These are phyloP conservation scores for Lasiodiplodia gonubiensis DNA, from an alignment of 2,329 filamentous ascomycete species.

Conservation along the genomic window DNA sequence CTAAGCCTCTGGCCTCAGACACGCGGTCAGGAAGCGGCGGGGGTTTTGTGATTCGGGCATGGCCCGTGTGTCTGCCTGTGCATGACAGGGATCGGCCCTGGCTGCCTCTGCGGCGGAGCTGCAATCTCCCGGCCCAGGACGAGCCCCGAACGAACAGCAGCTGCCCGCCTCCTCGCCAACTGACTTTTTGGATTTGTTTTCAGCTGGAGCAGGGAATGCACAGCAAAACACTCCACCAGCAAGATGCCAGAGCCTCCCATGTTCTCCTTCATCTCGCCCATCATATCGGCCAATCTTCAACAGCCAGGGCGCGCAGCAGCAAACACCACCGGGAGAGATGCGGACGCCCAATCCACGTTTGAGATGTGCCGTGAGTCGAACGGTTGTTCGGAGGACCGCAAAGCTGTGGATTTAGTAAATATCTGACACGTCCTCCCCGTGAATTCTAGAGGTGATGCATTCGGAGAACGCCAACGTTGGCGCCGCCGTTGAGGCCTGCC, in stretches of 20 bases:
- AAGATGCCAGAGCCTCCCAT: not conserved
- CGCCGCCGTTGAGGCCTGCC: conserved; percentile 13
- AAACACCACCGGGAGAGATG: not conserved
- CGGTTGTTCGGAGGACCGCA: not conserved
- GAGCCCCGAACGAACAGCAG: conserved; percentile 6
- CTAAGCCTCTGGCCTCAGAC: not conserved
- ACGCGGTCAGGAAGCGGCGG: not conserved
- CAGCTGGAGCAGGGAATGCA: not conserved
- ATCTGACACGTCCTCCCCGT: not conserved
- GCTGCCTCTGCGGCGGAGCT: conserved; percentile 2
- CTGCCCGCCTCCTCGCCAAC: not conserved
- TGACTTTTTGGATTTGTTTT: not conserved
- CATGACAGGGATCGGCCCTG: conserved; percentile 18
- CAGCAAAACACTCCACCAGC: not conserved
- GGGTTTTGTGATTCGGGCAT: not conserved
- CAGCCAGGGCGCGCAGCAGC: not conserved
- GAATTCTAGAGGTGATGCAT: conserved; percentile 14
- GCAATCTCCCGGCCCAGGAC: conserved; percentile 16
- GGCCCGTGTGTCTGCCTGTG: conserved; percentile 13
- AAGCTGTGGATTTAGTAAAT: not conserved
- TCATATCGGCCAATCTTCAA: conserved; percentile 16
- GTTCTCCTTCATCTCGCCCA: conserved; percentile 17
- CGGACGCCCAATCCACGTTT: not conserved
- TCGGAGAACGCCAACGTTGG: conserved; percentile 11
- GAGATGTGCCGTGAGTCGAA: conserved; percentile 17